phyloP scores from a whole-genome alignment of 2,329 filamentous ascomycete species.

The Monascus ruber region DNA sequence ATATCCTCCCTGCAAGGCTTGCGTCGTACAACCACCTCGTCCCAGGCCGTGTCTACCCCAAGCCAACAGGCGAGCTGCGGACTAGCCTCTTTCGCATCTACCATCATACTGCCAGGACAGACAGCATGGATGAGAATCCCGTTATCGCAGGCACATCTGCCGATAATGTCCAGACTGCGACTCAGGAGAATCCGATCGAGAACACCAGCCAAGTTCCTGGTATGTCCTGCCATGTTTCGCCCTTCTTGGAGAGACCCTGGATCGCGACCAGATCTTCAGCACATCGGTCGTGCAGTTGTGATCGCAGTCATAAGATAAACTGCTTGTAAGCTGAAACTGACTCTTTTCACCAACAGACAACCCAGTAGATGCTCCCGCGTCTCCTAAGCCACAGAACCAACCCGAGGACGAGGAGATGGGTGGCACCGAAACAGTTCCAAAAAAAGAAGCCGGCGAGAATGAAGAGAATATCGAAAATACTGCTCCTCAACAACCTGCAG shows the following conservation, averaged over 20 bases:
- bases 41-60: too few relatives aligned
- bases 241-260: background rate
- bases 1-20: too few relatives aligned
- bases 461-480: constrained; percentile 37
- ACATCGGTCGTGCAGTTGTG: constrained; percentile 8
- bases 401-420: constrained; percentile 71
- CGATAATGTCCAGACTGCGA: constrained; percentile 16
- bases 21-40: too few relatives aligned
- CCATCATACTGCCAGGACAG: too few relatives aligned
- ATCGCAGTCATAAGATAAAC: constrained; percentile 23
- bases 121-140: constrained; percentile 25
- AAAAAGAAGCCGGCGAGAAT: constrained; percentile 34
- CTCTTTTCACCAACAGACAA: constrained; percentile 42
- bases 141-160: constrained; percentile 14
- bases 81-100: too few relatives aligned
- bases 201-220: constrained; percentile 18
- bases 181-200: constrained; percentile 19
- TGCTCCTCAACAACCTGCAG: constrained; percentile 29
- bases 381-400: constrained; percentile 50
- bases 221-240: constrained; percentile 10
- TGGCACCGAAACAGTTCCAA: constrained; percentile 41
- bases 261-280: background rate
- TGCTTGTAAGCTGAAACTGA: constrained; percentile 17
- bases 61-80: too few relatives aligned
- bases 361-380: constrained; percentile 57